These are phyloP conservation scores for Phlyctochytrium bullatum DNA, from an alignment of 192 early-diverging fungal species.

Conservation along the genomic window DNA sequence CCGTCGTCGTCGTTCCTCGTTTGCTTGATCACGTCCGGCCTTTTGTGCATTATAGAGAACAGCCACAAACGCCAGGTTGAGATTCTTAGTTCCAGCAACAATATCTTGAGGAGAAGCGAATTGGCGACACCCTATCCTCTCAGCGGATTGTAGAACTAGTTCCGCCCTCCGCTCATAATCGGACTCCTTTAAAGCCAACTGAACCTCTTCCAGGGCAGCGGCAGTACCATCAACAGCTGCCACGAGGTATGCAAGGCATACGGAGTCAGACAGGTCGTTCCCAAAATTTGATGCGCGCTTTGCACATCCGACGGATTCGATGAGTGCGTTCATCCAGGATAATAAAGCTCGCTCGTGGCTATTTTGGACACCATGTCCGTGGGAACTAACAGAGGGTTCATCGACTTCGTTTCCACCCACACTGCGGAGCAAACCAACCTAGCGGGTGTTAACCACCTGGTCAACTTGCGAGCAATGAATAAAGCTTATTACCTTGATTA, in stretches of 20 bases:
- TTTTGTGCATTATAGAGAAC: conserved; percentile 32
- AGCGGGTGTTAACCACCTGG: not conserved
- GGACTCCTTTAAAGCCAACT: not conserved
- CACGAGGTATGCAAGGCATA: conserved; percentile 26
- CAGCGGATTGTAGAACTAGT: conserved; percentile 29
- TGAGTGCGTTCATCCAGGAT: conserved; percentile 26
- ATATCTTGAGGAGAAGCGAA: conserved; percentile 34
- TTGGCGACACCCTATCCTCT: conserved; percentile 37
- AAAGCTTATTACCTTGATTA: conserved; percentile 33
- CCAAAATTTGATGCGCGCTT: conserved; percentile 28
- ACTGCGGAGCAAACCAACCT: conserved; percentile 22
- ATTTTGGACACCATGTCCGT: too few relatives aligned
- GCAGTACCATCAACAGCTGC: conserved; percentile 15
- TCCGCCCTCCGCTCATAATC: conserved; percentile 33
- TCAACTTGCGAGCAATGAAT: not conserved
- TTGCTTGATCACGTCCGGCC: not conserved
- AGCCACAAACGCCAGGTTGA: conserved; percentile 44
- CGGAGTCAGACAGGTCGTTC: conserved; percentile 20
- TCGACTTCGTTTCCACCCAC: too few relatives aligned
- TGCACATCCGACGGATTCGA: conserved; percentile 10
- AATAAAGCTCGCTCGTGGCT: conserved; percentile 24
- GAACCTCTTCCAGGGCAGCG: not conserved
- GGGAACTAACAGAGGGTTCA: too few relatives aligned
- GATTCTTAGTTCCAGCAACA: conserved; percentile 40
- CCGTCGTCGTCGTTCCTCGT: not conserved